Base-by-base conservation (phyloP, 441 rosid genomes). In the Daphne laureola region DNA sequence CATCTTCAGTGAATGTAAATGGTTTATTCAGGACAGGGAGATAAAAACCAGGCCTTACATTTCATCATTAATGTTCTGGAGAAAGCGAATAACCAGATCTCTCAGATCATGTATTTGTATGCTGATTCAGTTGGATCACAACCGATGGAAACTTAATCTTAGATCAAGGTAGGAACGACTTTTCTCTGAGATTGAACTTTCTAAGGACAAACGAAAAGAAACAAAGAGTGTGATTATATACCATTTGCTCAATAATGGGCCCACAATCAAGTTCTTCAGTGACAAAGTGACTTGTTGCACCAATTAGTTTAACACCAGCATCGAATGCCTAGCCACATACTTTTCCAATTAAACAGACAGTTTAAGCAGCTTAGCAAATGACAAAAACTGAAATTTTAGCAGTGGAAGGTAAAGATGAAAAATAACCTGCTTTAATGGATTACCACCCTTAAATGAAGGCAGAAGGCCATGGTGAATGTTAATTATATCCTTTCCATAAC, bases 401-500 rank as follows among this genome's bases (percentile, higher is more conserved):
- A 55, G 49, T 15, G 15, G 40, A 60, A 21, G 53, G 45, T 17
- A 14, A 49, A 55, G 45, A 56, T 21, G 52, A 55, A 41, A 49
- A 36, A n/a, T 38, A 62, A 88, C 98, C 94, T 89, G 98, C 68
- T 74, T 90, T 1, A 82, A 77, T 12, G 98, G 97, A 43, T 63
- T 60, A 46, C 95, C 77, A 12, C 97, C 97, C 71, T 75, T 89
- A 69, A 93, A 93, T 57, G 98, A 89, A 42, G 98, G 98, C 71
- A 93, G 68, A 73, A 89, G 97, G 27, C 98, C 98, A 60, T 93
- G 97, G 71, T 93, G 98, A 68, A 89, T 93, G 74, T 93, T 93
- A 58, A 93, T 89, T 64, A 87, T 63, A 78, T 89, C 97, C 73
- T 87, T 93, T 59, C 93, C 87, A 62, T 93, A 87, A 61, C 47